Base-by-base conservation (phyloP, 1,284 basidiomycete genomes). In the Amylostereum areolatum region DNA sequence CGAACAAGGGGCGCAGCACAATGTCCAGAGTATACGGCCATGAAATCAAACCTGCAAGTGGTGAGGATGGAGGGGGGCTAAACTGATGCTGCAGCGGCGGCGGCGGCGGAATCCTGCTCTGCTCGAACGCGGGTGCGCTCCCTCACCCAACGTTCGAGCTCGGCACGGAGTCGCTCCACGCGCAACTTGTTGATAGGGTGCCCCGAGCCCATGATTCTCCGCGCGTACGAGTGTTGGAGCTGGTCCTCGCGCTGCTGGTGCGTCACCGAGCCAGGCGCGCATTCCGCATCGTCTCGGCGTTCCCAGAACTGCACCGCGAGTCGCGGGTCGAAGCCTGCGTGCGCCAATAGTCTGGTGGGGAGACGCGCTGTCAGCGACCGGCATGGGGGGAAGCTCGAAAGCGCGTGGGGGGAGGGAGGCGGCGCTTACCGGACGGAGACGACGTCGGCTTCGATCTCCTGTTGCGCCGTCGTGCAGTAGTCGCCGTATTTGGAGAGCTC, bases 371-470 rank as follows among this genome's bases (percentile, higher is more conserved):
- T 18, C 18, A 18, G 18, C 18, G 18, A 18, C 18, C 18, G 18
- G 18, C 18, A 18, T 18, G 18, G 18, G 18, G 18, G 18, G 18
- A 34, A 34, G 35, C n/a, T 30, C 41, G 48, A 36, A 33, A 39
- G 50, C 27, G 33, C 4, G 8, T 37, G 40, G 5, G 10, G 28
- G 27, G 32, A 29, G 27, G 24, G 33, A 34, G 33, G 44, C 12
- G 11, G 37, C 9, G 57, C 73, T 51, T 49, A 88, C 87, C 89
- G 72, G 7, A 85, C 77, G 9, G 89, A 92, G 24, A 92, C 89
- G n/a, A 92, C 69, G 63, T 95, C 92, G 1, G 92, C 92, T 63
- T 95, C 92, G 34, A 88, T 80, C 65, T 93, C 92, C 62, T 93
- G 89, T 40, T 76, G 76, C 57, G 81, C 71, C 54, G 80, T 88